Evolutionary conservation across 305 asterid species (phyloP).

Genomic region (Rubia tinctorum): DNA sequence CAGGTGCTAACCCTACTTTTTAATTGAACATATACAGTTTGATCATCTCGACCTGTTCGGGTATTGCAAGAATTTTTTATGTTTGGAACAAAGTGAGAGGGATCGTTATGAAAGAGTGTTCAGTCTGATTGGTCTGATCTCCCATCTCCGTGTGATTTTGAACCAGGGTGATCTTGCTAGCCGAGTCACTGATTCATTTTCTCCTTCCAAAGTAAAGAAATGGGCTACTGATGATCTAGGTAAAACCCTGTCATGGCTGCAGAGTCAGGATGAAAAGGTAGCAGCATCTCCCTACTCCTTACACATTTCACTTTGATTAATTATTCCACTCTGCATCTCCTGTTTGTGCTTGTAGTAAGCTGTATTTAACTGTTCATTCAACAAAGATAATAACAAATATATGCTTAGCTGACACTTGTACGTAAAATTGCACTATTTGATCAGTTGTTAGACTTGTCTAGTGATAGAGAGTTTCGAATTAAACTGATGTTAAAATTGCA

Average conservation of each 20-base stretch:
- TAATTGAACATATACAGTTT: neutral
- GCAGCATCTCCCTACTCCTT: neutral
- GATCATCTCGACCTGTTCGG: neutral
- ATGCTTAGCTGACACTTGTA: too few relatives aligned
- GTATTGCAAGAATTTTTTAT: neutral
- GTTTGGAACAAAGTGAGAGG: neutral
- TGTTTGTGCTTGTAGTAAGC: neutral
- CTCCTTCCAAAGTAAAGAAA: conserved; percentile 63
- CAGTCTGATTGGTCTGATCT: conserved; percentile 3
- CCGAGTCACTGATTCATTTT: conserved; percentile 42
- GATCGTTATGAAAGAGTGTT: neutral
- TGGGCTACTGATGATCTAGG: conserved; percentile 83
- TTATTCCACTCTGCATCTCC: neutral
- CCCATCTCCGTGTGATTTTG: conserved; percentile 20
- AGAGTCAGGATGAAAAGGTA: conserved; percentile 86
- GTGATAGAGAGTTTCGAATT: neutral
- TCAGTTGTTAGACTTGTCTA: neutral
- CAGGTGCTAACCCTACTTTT: conserved; percentile 47
- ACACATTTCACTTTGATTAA: neutral
- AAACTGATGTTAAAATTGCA: conserved; percentile 1
- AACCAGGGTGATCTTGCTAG: conserved; percentile 25
- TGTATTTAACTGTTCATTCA: neutral
- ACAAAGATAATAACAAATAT: neutral
- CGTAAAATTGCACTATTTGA: neutral
- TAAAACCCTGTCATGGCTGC: conserved; percentile 77